phyloP scores from a whole-genome alignment of 2,329 filamentous ascomycete species.

The Eurotiales sp. region DNA sequence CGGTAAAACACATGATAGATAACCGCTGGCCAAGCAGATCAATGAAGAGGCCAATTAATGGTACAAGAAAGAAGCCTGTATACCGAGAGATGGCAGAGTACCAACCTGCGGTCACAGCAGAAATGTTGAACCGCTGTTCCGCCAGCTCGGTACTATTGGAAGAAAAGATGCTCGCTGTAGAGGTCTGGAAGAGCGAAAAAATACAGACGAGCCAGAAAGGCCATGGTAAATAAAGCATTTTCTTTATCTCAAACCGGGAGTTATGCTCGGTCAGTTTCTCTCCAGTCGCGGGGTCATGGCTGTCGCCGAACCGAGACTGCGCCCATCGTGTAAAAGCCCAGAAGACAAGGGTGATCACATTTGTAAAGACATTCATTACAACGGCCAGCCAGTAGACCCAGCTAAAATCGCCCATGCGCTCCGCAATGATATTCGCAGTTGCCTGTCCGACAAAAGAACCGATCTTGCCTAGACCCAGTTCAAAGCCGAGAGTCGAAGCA shows the following conservation, averaged over 20 bases:
- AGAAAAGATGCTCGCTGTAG: slow-evolving; percentile 51
- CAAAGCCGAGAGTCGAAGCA: slow-evolving; percentile 58
- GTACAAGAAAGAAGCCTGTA: slow-evolving; percentile 54
- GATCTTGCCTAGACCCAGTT: slow-evolving; percentile 56
- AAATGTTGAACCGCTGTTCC: slow-evolving; percentile 56
- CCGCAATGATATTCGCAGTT: slow-evolving; percentile 54
- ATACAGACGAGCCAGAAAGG: slow-evolving; percentile 54
- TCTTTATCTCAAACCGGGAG: slow-evolving; percentile 54
- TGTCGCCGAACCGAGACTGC: slow-evolving; percentile 45
- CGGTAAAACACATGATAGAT: slow-evolving; percentile 39
- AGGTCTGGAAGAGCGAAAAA: slow-evolving; percentile 59
- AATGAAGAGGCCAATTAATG: slow-evolving; percentile 53
- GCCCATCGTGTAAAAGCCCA: slow-evolving; percentile 55
- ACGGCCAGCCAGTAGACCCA: slow-evolving; percentile 64
- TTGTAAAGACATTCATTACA: slow-evolving; percentile 63
- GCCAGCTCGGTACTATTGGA: slow-evolving; percentile 60
- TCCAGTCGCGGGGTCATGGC: slow-evolving; percentile 54
- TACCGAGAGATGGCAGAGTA: slow-evolving; percentile 48
- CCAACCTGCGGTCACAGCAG: slow-evolving; percentile 56
- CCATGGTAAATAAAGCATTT: slow-evolving; percentile 58
- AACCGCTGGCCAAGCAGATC: slow-evolving; percentile 53
- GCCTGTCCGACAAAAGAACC: slow-evolving; percentile 54
- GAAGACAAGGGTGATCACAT: slow-evolving; percentile 51
- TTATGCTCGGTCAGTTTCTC: slow-evolving; percentile 59
- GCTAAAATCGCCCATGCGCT: slow-evolving; percentile 56